These are phyloP conservation scores for Globisporangium nagaii DNA, from an alignment of 352 stramenopile genomes.

Conservation along the genomic window DNA sequence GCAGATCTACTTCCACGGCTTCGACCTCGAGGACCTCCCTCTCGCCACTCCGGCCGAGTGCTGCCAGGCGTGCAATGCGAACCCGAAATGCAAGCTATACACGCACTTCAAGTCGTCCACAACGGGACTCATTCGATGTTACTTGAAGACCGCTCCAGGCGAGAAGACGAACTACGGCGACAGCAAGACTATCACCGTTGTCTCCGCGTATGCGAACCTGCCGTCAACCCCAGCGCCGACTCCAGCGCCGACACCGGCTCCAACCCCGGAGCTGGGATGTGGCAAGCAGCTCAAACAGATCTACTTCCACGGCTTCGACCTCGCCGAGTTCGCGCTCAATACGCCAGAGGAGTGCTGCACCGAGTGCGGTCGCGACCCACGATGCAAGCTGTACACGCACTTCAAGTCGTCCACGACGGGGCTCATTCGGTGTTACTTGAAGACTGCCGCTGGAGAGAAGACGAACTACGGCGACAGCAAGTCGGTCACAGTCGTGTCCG, in stretches of 20 bases:
- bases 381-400: constrained; percentile 4
- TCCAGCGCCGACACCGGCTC: not conserved
- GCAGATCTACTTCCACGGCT: not conserved
- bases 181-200: not conserved
- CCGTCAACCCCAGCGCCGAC: not conserved
- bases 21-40: not conserved
- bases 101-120: constrained; percentile 9
- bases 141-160: not conserved
- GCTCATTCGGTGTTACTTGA: not conserved
- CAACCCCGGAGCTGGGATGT: not conserved
- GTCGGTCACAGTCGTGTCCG: not conserved
- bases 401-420: constrained; percentile 9
- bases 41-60: constrained; percentile 5
- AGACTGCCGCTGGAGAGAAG: constrained; percentile 2
- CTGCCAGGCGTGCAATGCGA: not conserved
- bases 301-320: constrained; percentile 7
- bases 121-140: not conserved
- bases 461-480: constrained; percentile 9
- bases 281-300: constrained; percentile 7
- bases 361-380: not conserved
- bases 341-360: constrained; percentile 6
- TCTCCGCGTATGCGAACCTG: not conserved
- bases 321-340: constrained; percentile 1
- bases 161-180: constrained; percentile 12
- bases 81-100: constrained; percentile 4